Evolutionary conservation across 2,329 filamentous ascomycete species (phyloP), one percentile per base, ranked within the genome.

Genomic region (Ophiocordyceps australis): DNA sequence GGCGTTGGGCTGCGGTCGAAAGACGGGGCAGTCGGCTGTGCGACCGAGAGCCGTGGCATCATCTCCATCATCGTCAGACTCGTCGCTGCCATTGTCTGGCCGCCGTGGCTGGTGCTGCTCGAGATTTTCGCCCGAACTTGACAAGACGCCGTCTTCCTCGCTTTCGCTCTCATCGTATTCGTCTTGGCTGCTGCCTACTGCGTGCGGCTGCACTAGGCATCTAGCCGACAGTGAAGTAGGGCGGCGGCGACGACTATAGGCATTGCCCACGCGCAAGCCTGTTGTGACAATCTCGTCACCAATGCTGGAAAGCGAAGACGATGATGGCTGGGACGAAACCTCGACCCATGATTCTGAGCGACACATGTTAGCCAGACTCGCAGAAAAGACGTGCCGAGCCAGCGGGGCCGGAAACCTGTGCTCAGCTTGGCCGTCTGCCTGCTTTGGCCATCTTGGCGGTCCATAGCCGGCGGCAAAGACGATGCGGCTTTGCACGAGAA

Each of bases 131-230:
- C 17, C 17, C 7, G 7, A 7, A 10, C 59, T 60, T 10, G 55
- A 59, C 19, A 62, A 59, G 21, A 51, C 45, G 25, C 54, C 46
- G 17, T 45, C 85, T 22, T 83, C 82, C 34, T 93, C 85, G 49
- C 68, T 92, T 47, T 92, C 83, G 33, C 78, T 91, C 55, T 93
- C 83, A 18, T 92, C 82, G 41, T 91, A 92, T 53, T 93, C 85
- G 38, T 93, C 85, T 46, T 93, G 82, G 41, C 85, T 92, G 50
- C 82, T 55, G 24, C 53, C 56, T 28, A 55, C 52, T 27, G 50
- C 41, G 14, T 54, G 54, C 20, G 54, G 52, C 29, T 55, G 50
- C 28, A 50, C n/a, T n/a, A n/a, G n/a, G n/a, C n/a, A n/a, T n/a
- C n/a, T 12, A 51, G 33, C 4, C 46, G 46, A 17, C 38, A 34